Percentiles rank a stretch among this genome's conserved stretches.
Evolutionary conservation across 768 basidiomycete species (phyloP).

Genomic region (Russula sp.): DNA sequence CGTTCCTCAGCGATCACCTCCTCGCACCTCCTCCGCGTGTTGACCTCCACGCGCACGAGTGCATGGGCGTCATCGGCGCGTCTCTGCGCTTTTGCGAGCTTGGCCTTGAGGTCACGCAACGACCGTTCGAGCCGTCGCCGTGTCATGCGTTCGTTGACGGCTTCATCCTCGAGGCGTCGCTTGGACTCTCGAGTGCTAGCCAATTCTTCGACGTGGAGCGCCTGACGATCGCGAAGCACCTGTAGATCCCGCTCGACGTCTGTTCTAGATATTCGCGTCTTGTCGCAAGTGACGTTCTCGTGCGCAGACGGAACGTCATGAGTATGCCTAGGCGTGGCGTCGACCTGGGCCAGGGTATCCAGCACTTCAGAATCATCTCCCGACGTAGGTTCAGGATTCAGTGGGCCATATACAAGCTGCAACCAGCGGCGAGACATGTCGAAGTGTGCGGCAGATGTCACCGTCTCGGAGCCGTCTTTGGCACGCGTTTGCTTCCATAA

Average conservation of each 20-base stretch:
- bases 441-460: slow-evolving; percentile 35
- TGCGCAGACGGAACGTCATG: not conserved
- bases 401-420: slow-evolving; percentile 43
- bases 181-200: slow-evolving; percentile 34
- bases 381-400: slow-evolving; percentile 12
- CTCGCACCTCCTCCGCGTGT: slow-evolving; percentile 14
- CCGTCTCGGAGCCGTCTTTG: slow-evolving; percentile 24
- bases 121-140: slow-evolving; percentile 26
- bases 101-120: slow-evolving; percentile 16
- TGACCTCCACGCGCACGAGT: slow-evolving; percentile 6
- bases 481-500: slow-evolving; percentile 34
- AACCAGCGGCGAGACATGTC: slow-evolving; percentile 40
- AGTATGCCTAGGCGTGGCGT: not conserved
- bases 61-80: slow-evolving; percentile 9
- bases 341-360: not conserved
- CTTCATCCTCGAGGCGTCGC: slow-evolving; percentile 41
- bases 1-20: slow-evolving; percentile 9
- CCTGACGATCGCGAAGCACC: slow-evolving; percentile 34
- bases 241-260: slow-evolving; percentile 36
- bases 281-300: not conserved
- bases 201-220: slow-evolving; percentile 30
- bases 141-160: slow-evolving; percentile 23
- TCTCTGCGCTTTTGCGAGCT: slow-evolving; percentile 7
- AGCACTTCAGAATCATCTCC: not conserved
- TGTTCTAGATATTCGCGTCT: slow-evolving; percentile 8